Conservation (phyloP, 2,329 filamentous ascomycete species). For the Rutstroemia sp. region DNA sequence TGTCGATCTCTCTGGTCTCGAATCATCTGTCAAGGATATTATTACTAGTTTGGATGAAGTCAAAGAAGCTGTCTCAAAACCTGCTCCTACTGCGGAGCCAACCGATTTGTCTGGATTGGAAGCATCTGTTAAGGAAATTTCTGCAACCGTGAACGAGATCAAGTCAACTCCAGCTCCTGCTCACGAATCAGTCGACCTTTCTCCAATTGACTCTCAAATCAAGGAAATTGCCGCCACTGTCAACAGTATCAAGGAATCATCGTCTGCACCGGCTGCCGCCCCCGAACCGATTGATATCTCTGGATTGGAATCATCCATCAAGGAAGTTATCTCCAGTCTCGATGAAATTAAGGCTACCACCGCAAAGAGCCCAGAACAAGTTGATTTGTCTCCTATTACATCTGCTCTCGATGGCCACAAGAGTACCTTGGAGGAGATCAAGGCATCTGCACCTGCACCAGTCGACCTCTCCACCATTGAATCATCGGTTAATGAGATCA, state of each 20-base stretch:
- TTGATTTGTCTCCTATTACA: constrained; percentile 15
- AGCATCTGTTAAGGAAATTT: constrained; percentile 8
- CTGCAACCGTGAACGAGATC: constrained; percentile 13
- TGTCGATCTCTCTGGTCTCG: constrained; percentile 13
- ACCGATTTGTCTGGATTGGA: constrained; percentile 14
- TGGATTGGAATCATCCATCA: constrained; percentile 12
- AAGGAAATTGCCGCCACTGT: constrained; percentile 13
- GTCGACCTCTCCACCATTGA: constrained; percentile 15
- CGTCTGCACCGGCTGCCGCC: constrained; percentile 8
- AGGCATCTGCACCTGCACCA: constrained; percentile 7
- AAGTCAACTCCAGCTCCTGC: constrained; percentile 13
- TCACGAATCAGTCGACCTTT: constrained; percentile 14
- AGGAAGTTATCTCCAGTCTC: constrained; percentile 15
- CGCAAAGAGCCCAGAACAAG: not conserved
- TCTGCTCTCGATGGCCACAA: constrained; percentile 14
- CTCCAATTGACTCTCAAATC: constrained; percentile 12
- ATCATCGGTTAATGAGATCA: constrained; percentile 6
- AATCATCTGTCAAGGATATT: constrained; percentile 16
- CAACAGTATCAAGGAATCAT: constrained; percentile 5
- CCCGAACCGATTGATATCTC: constrained; percentile 15
- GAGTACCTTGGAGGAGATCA: constrained; percentile 9
- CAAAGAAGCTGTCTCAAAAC: constrained; percentile 7
- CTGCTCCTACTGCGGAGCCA: constrained; percentile 12
- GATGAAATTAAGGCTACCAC: constrained; percentile 9
- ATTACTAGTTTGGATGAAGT: constrained; percentile 11